Percentiles rank a stretch among this genome's conserved stretches.
Evolutionary conservation across 208 protist genomes (phyloP).

Genomic region (Wallacemonas collosoma): DNA sequence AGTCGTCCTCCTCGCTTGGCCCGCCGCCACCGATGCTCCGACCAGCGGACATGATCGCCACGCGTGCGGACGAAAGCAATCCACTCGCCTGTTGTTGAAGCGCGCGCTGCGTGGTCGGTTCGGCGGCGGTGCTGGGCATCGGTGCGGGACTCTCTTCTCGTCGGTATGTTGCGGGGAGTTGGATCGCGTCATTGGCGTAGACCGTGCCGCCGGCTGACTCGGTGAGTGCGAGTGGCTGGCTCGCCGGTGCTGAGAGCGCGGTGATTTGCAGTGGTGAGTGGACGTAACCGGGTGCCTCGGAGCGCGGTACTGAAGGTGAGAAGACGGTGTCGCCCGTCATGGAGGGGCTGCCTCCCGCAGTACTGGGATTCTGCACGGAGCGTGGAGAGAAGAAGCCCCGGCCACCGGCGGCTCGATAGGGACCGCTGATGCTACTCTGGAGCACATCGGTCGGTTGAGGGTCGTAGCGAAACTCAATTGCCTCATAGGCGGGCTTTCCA

Average conservation of each 20-base stretch:
- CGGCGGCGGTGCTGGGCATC: neutral
- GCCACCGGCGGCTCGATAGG: too few relatives aligned
- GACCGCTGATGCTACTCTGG: neutral
- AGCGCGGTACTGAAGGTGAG: slow-evolving; percentile 6
- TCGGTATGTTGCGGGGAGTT: neutral
- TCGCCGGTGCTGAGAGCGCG: neutral
- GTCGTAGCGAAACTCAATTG: neutral
- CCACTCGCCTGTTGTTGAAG: slow-evolving; percentile 1
- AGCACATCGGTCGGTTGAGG: neutral
- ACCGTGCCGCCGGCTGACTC: neutral
- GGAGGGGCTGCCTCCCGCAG: neutral
- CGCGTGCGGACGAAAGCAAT: neutral
- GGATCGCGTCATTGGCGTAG: slow-evolving; percentile 15
- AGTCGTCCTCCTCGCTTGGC: neutral
- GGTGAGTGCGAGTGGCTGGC: neutral
- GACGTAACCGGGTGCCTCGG: slow-evolving; percentile 1
- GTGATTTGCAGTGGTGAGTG: slow-evolving; percentile 7
- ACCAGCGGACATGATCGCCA: slow-evolving; percentile 13
- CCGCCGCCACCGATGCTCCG: neutral
- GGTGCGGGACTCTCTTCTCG: slow-evolving; percentile 12
- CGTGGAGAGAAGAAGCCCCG: too few relatives aligned
- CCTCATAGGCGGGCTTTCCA: neutral
- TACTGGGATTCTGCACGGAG: neutral
- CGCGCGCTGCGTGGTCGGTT: neutral
- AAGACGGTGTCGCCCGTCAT: slow-evolving; percentile 13